Evolutionary conservation across 352 stramenopile species (phyloP), one percentile per base, ranked within the genome.

Genomic region (Globisporangium cylindrosporum): DNA sequence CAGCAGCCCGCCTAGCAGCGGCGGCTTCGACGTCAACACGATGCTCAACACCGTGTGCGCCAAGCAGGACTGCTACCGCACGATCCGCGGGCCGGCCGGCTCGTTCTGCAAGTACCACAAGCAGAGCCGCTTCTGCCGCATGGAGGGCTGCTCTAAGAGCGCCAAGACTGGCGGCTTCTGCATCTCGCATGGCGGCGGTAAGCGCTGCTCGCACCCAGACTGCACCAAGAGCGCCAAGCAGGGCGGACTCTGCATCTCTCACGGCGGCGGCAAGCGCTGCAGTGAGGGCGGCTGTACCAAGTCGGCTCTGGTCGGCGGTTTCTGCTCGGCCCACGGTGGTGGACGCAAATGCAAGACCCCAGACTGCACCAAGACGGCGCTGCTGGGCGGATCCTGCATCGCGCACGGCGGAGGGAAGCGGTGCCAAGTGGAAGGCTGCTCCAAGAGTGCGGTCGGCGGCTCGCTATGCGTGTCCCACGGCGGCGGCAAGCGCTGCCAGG

Each of bases 61-160:
- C 67, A 94, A 93, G 71, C 72, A 73, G 10, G 82, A 91, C 64
- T 93, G 86, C 75, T 88, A 90, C 66, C 84, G 84, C n/a, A 89
- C 84, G 66, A 89, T 91, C 64, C 80, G 82, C 25, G 79, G 86
- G 2, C 79, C 84, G 18, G 77, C 55, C 48, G 85, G 85, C 48
- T 84, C 83, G 62, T 92, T 91, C 74, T 93, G 83, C 80, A 91
- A 93, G 78, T 91, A 91, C 66, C 83, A 92, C 79, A 93, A 93
- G 76, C 83, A 90, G 62, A 92, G 82, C 65, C 85, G 85, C 60
- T 91, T 93, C 66, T 93, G 84, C 64, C 83, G 78, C n/a, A 80
- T 81, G 18, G 80, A 90, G 2, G 73, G 70, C 36, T 93, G 86
- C 68, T 61, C 71, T 64, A 94, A 93, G 75, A 88, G 82, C 51